Conservation (phyloP, 306 rosid species). For the Acacia melanoxylon region DNA sequence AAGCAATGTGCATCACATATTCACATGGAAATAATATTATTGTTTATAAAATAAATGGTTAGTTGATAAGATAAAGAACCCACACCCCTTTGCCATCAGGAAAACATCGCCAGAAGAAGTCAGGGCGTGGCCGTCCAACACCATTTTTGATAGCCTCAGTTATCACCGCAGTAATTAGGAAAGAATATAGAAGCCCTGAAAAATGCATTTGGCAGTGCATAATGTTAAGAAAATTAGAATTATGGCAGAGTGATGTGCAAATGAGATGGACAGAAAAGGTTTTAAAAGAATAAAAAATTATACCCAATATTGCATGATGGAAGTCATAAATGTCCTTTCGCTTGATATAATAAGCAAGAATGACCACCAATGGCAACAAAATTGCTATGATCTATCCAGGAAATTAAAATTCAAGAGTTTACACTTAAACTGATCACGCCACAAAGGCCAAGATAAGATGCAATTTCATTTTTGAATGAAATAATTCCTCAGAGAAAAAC, state of each 20-base stretch:
- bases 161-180: conserved; percentile 75
- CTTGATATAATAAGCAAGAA: conserved; percentile 63
- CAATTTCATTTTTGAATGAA: conserved; percentile 16
- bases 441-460: conserved; percentile 8
- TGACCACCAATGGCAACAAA: conserved; percentile 60
- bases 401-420: conserved; percentile 19
- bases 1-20: conserved; percentile 15
- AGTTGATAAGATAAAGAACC: conserved; percentile 25
- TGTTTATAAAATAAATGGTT: not conserved
- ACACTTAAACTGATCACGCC: conserved; percentile 13
- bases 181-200: conserved; percentile 84
- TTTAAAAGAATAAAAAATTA: conserved; percentile 21
- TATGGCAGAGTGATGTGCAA: conserved; percentile 5
- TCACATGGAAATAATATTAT: conserved; percentile 1
- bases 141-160: conserved; percentile 93
- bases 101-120: conserved; percentile 98
- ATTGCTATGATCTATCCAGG: conserved; percentile 67
- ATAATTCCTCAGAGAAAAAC: conserved; percentile 27
- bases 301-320: conserved; percentile 88
- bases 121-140: conserved; percentile 94
- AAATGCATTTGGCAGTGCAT: conserved; percentile 29
- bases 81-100: conserved; percentile 82
- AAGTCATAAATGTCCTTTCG: conserved; percentile 82
- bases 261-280: not conserved
- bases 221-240: not conserved